Conservation (phyloP, 345 rosid species). For the Alliaria petiolata region DNA sequence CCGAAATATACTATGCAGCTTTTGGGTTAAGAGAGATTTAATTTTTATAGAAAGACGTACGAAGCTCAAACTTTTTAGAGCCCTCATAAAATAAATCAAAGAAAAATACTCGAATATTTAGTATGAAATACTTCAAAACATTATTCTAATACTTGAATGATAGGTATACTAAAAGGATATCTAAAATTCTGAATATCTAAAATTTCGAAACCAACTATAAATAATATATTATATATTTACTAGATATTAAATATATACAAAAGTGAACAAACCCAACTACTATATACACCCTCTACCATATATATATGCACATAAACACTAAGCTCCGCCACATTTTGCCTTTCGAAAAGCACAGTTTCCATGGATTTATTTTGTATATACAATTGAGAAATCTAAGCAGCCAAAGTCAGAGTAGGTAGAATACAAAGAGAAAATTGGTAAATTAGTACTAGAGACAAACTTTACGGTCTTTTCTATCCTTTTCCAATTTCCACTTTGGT, state of each 20-base stretch:
- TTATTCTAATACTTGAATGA: not conserved
- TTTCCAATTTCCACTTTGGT: slow-evolving; percentile 1
- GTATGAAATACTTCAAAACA: not conserved
- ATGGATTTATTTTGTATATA: not conserved
- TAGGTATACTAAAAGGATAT: too few relatives aligned
- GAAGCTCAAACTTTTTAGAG: too few relatives aligned
- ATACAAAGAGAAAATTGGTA: not conserved
- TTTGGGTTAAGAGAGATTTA: too few relatives aligned
- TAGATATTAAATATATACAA: not conserved
- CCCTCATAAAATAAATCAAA: too few relatives aligned
- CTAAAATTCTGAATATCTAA: too few relatives aligned
- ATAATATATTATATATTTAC: not conserved
- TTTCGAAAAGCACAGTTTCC: not conserved
- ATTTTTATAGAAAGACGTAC: too few relatives aligned
- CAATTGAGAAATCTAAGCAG: not conserved
- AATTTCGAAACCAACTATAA: not conserved
- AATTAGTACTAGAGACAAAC: slow-evolving; percentile 21
- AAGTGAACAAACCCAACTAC: not conserved
- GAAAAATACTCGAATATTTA: not conserved
- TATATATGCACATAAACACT: not conserved
- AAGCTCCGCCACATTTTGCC: not conserved
- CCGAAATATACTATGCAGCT: not conserved
- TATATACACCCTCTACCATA: not conserved
- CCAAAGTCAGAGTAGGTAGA: not conserved
- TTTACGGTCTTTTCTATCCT: slow-evolving; percentile 20